These are phyloP conservation scores for Blastocystis sp. DNA, from an alignment of 352 stramenopile genomes.

Conservation along the genomic window DNA sequence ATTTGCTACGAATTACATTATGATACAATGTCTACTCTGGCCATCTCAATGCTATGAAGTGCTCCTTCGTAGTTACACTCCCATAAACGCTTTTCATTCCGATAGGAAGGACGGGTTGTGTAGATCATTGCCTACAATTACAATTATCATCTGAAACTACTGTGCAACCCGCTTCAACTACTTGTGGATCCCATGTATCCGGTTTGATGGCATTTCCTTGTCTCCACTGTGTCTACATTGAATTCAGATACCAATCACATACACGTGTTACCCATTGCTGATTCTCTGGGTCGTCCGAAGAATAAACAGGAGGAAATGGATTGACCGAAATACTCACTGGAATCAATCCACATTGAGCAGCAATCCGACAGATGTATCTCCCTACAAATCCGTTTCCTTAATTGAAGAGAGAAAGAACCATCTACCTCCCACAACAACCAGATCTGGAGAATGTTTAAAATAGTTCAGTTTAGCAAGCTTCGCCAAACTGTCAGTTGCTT, in stretches of 20 bases:
- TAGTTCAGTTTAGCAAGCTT: conserved; percentile 41
- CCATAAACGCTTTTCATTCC: background rate
- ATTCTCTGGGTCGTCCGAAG: background rate
- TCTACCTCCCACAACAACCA: conserved; percentile 52
- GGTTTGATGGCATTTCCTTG: conserved; percentile 17
- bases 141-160: background rate
- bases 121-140: conserved; percentile 47
- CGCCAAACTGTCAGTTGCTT: background rate
- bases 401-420: background rate
- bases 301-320: conserved; percentile 37
- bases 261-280: conserved; percentile 28
- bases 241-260: background rate
- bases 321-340: conserved; percentile 36
- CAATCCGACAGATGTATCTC: conserved; percentile 8
- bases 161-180: conserved; percentile 41
- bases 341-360: conserved; percentile 29
- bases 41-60: conserved; percentile 57
- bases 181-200: conserved; percentile 6
- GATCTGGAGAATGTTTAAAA: conserved; percentile 13
- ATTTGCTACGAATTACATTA: background rate
- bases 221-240: conserved; percentile 41
- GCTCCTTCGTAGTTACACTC: conserved; percentile 57
- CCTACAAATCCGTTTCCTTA: conserved; percentile 50
- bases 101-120: conserved; percentile 3
- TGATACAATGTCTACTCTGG: background rate